Evolutionary conservation across 441 rosid genomes (phyloP), one percentile per base, ranked within the genome.

Genomic region (Erodium texanum): DNA sequence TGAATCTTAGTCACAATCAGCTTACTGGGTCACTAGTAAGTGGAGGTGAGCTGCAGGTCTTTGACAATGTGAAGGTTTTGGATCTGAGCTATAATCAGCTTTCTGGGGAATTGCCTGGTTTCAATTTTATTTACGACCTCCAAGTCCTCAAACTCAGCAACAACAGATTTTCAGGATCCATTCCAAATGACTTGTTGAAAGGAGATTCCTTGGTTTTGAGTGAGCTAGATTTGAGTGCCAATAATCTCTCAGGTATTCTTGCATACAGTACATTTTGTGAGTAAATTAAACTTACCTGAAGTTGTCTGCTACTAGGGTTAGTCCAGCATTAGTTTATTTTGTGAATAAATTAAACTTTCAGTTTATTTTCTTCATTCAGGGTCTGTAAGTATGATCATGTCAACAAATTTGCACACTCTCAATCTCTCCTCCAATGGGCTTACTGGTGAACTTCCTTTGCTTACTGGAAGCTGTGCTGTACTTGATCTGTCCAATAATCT

Each of bases 41-140:
- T 79, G 94, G 78, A 64, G 81, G 82, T 7, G 84, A 82, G 74
- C 36, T 86, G 80, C 88, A 74, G 68, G 74, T 88, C 73, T 93
- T 93, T 77, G 84, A 84, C 72, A 86, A 79, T 79, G 71, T 93
- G 70, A 85, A 83, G 78, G 89, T 89, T 68, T 77, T 89, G 87
- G 97, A 91, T 83, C 79, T 91, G 79, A 91, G 99, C 84, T 87
- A 89, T 78, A 93, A 93, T 78, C 85, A 78, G 74, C 76, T 93
- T 15, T 80, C 95, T 11, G 99, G 99, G 70, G 96, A 91, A 67
- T 79, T 93, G 80, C 99, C 99, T 27, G 95, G 95, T 72, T 91
- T 93, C 73, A 83, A 82, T 78, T 93, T 85, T 76, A 87, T 86
- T 32, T 91, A 93, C 77, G 95, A 91, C 56, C 99, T 93, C 77